Evolutionary conservation across 306 rosid genomes (phyloP), one percentile per base, ranked within the genome.

Genomic region (Sicyos baderoa): DNA sequence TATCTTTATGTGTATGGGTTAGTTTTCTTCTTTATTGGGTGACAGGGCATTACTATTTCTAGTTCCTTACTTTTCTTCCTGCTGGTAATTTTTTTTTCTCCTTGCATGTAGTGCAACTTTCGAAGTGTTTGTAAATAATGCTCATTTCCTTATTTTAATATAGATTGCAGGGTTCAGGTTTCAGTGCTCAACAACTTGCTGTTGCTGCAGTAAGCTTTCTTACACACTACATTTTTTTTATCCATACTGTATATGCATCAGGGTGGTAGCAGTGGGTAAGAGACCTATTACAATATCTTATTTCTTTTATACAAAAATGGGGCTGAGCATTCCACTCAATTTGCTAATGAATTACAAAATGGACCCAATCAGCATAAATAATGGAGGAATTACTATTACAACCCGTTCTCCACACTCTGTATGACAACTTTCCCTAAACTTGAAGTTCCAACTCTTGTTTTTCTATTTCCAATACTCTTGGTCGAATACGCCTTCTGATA

Each of bases 1-100:
- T 93, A 86, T 85, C 91, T 89, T 51, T 78, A 85, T 71, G 83
- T 89, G 53, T 89, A 89, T 63, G 98, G 98, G 98, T 88, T 76
- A 59, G 76, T 73, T 61, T 54, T 44, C 61, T 73, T 23, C 42
- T 21, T 60, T 48, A 60, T 67, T 73, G 37, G 17, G 61, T 35
- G n/a, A 72, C 45, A 19, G 45, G 17, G n/a, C 13, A 44, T 57
- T 8, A 15, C 11, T 40, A 40, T 45, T 55, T 42, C 7, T 1
- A 16, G 40, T 45, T 23, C 44, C n/a, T 23, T 48, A 37, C 68
- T 45, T 72, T 42, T 19, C 35, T 14, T 67, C 44, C 45, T 1
- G 23, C 22, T 48, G 22, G 45, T 57, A 25, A 44, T 55, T 18
- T 81, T 74, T 10, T 61, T 65, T 75, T 54, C 64, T 21, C 60